A percentile compares a stretch with the other conserved stretches of the same genome.
Conservation (phyloP, 179 eudicot species). For the Heliamphora pulchella region DNA sequence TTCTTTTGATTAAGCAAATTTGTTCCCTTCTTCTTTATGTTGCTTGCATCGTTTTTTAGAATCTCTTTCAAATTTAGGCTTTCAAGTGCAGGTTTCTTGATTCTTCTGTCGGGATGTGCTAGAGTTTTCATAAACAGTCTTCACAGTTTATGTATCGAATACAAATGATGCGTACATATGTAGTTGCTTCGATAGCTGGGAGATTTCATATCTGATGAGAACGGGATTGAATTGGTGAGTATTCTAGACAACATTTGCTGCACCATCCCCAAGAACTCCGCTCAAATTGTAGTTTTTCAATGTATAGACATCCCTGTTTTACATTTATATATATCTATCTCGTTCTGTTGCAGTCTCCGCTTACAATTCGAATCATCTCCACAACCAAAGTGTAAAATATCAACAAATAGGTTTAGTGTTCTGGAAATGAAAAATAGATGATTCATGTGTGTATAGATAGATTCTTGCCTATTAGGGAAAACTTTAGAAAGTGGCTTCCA, state of each 20-base stretch:
- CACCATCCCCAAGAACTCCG: background rate
- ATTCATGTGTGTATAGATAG: too few species aligned
- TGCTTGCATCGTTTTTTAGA: background rate
- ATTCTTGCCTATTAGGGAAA: too few species aligned
- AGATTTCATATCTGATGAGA: background rate
- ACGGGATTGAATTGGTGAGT: background rate
- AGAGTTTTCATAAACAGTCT: background rate
- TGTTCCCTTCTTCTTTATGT: background rate
- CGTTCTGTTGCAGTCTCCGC: background rate
- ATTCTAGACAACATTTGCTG: background rate
- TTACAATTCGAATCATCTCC: background rate
- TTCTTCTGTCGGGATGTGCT: background rate
- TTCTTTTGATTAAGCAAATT: too few species aligned
- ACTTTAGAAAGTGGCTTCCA: too few species aligned
- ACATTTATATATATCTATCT: background rate
- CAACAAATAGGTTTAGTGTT: background rate
- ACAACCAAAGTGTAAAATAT: background rate
- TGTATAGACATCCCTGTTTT: background rate
- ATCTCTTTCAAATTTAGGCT: background rate
- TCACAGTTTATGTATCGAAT: background rate
- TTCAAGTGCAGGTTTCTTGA: slow-evolving; percentile 6
- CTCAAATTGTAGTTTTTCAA: background rate
- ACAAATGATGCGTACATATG: background rate
- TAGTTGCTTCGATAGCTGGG: background rate
- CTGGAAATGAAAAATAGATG: too few species aligned